Conservation (phyloP, 139 green algal species). For the Picochlorum sp. region DNA sequence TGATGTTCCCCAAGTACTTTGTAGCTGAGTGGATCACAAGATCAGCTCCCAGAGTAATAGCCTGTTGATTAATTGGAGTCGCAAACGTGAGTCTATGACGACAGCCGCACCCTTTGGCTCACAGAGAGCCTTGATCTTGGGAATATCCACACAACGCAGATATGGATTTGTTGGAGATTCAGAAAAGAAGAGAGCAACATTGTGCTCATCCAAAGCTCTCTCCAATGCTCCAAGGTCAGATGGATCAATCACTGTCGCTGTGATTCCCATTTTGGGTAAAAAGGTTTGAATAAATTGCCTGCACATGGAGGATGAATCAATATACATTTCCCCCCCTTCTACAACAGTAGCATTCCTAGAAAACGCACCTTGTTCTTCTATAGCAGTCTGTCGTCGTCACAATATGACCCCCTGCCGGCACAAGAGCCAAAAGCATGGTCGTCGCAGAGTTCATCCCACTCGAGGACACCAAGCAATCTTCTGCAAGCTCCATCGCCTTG, state of each 20-base stretch:
- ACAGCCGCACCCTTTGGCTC: constrained; percentile 61
- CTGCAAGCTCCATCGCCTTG: constrained; percentile 85
- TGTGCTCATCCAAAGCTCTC: constrained; percentile 52
- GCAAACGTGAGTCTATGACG: constrained; percentile 96
- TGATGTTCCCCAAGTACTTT: constrained; percentile 99
- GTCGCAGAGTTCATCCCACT: constrained; percentile 95
- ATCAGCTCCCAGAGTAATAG: constrained; percentile 84
- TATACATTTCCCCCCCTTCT: too few relatives aligned
- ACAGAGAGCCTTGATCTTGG: constrained; percentile 70
- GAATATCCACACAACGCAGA: constrained; percentile 95
- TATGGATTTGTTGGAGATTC: constrained; percentile 99
- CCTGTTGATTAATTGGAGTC: constrained; percentile 83
- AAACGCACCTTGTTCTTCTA: constrained; percentile 57
- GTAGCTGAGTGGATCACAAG: constrained; percentile 97
- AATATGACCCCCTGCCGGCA: constrained; percentile 92
- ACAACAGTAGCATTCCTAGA: too few relatives aligned
- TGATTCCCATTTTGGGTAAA: constrained; percentile 95
- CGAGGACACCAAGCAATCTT: constrained; percentile 87
- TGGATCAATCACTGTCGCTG: constrained; percentile 89
- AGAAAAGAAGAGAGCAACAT: constrained; percentile 90
- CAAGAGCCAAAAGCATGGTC: constrained; percentile 98
- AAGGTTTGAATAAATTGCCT: constrained; percentile 98
- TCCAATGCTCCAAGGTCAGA: constrained; percentile 77
- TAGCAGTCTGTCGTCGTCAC: constrained; percentile 99
- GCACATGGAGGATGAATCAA: neutral